A percentile compares a stretch with the other conserved stretches of the same genome.
Conservation (phyloP, 495 filamentous ascomycete species). For the Aspergillus asperescens region DNA sequence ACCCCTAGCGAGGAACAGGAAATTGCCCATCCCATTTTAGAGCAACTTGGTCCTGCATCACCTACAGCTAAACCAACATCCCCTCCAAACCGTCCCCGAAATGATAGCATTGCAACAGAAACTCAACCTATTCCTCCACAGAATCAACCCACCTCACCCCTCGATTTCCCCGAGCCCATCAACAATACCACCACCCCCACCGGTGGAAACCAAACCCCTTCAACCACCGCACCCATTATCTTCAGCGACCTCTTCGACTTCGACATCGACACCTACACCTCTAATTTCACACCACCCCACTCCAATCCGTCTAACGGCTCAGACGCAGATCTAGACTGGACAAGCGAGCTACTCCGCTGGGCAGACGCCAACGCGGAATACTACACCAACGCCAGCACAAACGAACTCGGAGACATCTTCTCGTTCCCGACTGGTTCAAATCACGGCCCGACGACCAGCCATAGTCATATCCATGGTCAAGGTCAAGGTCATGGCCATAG, state of each 20-base stretch:
- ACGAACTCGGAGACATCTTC: constrained; percentile 26
- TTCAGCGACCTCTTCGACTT: constrained; percentile 14
- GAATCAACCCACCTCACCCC: constrained; percentile 20
- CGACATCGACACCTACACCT: constrained; percentile 28
- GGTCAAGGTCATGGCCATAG: neutral
- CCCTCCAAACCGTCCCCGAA: neutral
- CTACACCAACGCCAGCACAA: neutral
- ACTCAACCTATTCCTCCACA: constrained; percentile 2
- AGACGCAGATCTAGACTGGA: constrained; percentile 32
- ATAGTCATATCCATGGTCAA: neutral
- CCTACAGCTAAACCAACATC: neutral
- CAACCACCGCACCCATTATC: neutral
- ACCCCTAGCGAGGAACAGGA: constrained; percentile 10
- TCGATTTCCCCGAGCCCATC: constrained; percentile 31
- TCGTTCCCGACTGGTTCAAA: constrained; percentile 14
- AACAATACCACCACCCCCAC: neutral
- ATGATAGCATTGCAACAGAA: neutral
- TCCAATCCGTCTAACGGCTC: constrained; percentile 12
- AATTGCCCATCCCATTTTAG: neutral
- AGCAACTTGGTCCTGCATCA: neutral
- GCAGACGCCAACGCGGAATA: constrained; percentile 15
- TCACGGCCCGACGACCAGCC: neutral
- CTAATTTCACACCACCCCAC: constrained; percentile 13
- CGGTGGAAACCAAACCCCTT: neutral
- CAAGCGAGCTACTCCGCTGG: constrained; percentile 31